Evolutionary conservation across 768 basidiomycete species (phyloP).

Genomic region (Lactarius psammicola): DNA sequence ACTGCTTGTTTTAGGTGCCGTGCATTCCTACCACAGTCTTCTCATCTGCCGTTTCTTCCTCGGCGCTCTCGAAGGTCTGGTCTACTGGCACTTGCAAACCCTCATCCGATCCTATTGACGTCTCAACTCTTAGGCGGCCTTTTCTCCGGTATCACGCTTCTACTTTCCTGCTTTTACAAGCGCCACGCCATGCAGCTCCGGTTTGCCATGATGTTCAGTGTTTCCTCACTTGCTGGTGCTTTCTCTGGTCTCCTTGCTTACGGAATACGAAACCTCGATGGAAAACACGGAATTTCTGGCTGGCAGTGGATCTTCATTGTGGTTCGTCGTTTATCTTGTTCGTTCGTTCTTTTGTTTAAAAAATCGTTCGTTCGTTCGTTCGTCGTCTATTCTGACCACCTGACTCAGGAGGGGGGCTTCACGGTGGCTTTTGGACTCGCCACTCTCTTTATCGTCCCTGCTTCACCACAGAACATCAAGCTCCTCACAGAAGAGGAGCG

Average conservation of each 20-base stretch:
- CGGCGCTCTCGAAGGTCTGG: conserved; percentile 57
- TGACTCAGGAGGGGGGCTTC: conserved; percentile 53
- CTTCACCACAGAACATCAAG: conserved; percentile 41
- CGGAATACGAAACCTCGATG: conserved; percentile 55
- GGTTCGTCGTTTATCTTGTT: conserved; percentile 31
- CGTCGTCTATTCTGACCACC: neutral
- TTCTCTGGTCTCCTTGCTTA: conserved; percentile 64
- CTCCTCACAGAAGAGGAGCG: conserved; percentile 55
- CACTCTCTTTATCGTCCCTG: conserved; percentile 51
- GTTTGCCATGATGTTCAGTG: conserved; percentile 44
- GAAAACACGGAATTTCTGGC: conserved; percentile 49
- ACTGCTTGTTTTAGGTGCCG: conserved; percentile 39
- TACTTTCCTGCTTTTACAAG: conserved; percentile 34
- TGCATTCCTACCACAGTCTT: conserved; percentile 51
- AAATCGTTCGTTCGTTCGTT: too few relatives aligned
- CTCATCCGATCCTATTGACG: neutral
- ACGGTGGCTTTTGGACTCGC: conserved; percentile 55
- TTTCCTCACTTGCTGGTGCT: conserved; percentile 50
- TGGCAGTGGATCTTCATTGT: conserved; percentile 71
- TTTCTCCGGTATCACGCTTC: conserved; percentile 39
- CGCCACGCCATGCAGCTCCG: conserved; percentile 34
- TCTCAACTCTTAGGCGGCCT: conserved; percentile 38
- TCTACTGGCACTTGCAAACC: neutral
- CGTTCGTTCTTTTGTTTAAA: neutral
- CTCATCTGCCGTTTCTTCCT: conserved; percentile 47